Conservation (phyloP, 495 filamentous ascomycete species). For the Astrothelium subdiscretum region DNA sequence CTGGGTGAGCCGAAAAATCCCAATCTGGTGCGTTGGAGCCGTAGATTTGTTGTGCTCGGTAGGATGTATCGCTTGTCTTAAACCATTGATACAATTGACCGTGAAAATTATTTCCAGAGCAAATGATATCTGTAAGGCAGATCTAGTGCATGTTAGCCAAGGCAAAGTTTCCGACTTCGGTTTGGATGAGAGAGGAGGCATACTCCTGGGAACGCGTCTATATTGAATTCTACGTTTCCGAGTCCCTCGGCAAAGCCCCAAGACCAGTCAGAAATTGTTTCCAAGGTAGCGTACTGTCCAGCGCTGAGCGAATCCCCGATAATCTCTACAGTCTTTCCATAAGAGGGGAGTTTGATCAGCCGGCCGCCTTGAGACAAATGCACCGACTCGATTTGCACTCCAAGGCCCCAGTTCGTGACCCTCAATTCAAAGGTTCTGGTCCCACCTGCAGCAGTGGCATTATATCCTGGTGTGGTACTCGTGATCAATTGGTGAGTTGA, state of each 20-base stretch:
- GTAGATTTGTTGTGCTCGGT: conserved; percentile 38
- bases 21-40: conserved; percentile 46
- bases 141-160: not conserved
- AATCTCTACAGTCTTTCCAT: conserved; percentile 47
- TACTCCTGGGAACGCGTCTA: conserved; percentile 35
- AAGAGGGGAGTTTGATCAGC: conserved; percentile 41
- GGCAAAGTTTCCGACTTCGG: not conserved
- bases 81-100: conserved; percentile 56
- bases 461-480: conserved; percentile 30
- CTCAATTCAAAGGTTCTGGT: conserved; percentile 39
- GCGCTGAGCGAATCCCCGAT: conserved; percentile 52
- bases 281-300: conserved; percentile 54
- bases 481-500: conserved; percentile 50
- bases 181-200: not conserved
- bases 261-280: conserved; percentile 49
- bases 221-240: conserved; percentile 51
- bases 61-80: conserved; percentile 48
- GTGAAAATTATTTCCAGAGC: conserved; percentile 29
- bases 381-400: conserved; percentile 47
- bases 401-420: conserved; percentile 58
- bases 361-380: conserved; percentile 39
- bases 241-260: conserved; percentile 47
- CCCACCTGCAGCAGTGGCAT: conserved; percentile 30
- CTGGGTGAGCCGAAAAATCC: conserved; percentile 47
- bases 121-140: conserved; percentile 35